Base-by-base conservation (phyloP, 306 rosid genomes). In the Quercus gilva region DNA sequence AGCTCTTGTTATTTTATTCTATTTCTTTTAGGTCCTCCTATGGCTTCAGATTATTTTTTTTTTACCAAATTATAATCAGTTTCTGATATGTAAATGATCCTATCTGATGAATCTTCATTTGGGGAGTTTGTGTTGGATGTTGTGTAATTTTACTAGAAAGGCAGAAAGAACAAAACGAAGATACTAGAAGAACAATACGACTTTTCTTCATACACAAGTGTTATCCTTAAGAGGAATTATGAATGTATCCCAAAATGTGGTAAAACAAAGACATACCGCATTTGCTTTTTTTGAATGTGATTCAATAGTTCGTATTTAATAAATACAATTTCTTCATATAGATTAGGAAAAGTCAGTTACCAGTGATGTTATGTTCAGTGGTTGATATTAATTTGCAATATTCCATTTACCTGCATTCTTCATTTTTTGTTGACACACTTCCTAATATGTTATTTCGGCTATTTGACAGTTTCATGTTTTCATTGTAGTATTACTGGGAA, bases 401-500 rank as follows among this genome's bases (percentile, higher is more conserved):
- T 35, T 35, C 20, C 25, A 68, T 10, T 68, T 35, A 25, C 28
- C 25, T 31, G 26, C 26, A 19, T 67, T 45, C 52, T 67, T 33
- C 37, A 23, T 35, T 67, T 35, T 67, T 35, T 67, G 72, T 19
- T 18, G 29, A 63, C 29, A 11, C 19, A 18, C 23, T 21, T 33
- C 52, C 49, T 18, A 14, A 5, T 33, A 23, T 45, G 12, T 13
- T 3, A 56, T 52, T 73, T 53, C 28, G 0, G 23, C 20, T 5
- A 17, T 33, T 77, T 89, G 82, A 88, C 79, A 41, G 56, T 78
- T 86, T 45, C 49, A 68, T 73, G 58, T 77, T 84, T 29, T 59
- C 19, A 63, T 84, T 76, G 73, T 63, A 95, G 98, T 84, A 80
- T 95, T 74, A 83, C 93, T 69, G 99, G 99, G 79, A 95, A 95